Evolutionary conservation across 1,139 yeast genomes (phyloP), one percentile per base, ranked within the genome.

Genomic region (Yamadazyma sp.): DNA sequence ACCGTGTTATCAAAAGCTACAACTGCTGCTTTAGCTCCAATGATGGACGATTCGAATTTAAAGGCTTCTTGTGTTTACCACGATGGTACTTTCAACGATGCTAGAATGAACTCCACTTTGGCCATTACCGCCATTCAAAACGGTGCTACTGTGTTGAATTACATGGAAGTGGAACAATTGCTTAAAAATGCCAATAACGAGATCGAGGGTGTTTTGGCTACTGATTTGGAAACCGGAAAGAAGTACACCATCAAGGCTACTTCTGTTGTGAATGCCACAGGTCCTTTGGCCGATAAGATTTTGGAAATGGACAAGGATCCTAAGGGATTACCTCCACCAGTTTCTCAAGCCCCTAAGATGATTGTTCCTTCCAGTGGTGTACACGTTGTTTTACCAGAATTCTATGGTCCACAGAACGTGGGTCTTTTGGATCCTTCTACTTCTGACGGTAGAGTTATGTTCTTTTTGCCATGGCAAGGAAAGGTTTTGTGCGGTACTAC

Each of bases 391-490:
- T 76, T 90, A 49, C 97, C 97, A 20, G 95, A 92, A 50, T 89
- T 78, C 73, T 90, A 87, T 66, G 85, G 95, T 60, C 95, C 97
- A 41, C 76, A 78, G 59, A 82, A 82, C 48, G 78, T 88, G 77
- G 97, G 97, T 48, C 73, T 90, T 51, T 74, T 90, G 46, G 97
- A 90, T 62, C 96, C 97, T 34, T 77, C 87, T 35, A 90, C 97
- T 38, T 73, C 94, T 30, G 97, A 90, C 60, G 97, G 97, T 42
- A 82, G 97, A 67, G 97, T 90, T 43, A 86, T 90, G 85, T 90
- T 90, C 70, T 90, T 90, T 69, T 73, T 90, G 62, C 97, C 97
- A 53, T 90, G 97, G 97, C 97, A 89, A 70, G 96, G 96, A 12
- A 87, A 89, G 62, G 95, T 90, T 34, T 76, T 90, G 54, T 96